phyloP scores from a whole-genome alignment of 2,329 filamentous ascomycete genomes.

The Plectosphaerella sp. region DNA sequence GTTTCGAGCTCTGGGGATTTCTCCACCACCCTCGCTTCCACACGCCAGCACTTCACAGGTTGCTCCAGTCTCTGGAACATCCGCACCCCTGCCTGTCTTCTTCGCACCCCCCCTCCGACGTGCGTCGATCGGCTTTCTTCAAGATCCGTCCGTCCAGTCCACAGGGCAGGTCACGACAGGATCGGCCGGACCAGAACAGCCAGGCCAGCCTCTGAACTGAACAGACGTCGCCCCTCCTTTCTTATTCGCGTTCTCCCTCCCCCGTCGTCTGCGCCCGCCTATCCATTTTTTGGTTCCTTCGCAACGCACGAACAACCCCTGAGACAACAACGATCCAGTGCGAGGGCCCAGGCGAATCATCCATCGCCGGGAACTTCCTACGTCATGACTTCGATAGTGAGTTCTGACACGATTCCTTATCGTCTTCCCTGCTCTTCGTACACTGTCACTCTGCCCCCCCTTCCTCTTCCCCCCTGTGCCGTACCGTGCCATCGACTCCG shows the following conservation, averaged over 20 bases:
- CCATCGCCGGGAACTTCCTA: conserved; percentile 2
- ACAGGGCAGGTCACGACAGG: too few species aligned
- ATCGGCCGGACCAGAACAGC: too few species aligned
- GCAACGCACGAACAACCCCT: not conserved
- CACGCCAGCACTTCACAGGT: not conserved
- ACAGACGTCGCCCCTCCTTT: not conserved
- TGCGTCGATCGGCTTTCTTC: conserved; percentile 4
- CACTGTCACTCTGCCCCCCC: not conserved
- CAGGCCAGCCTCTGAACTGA: too few species aligned
- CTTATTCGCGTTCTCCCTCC: not conserved
- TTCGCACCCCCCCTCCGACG: conserved; percentile 1
- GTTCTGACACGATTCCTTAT: conserved; percentile 9
- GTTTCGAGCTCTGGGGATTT: too few species aligned
- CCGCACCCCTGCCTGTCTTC: conserved; percentile 2
- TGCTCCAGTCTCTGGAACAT: too few species aligned
- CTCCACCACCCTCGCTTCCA: too few species aligned
- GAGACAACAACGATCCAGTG: not conserved
- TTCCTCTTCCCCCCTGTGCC: not conserved
- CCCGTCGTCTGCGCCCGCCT: too few species aligned
- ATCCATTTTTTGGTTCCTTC: not conserved
- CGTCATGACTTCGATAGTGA: conserved; percentile 28
- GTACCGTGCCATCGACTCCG: conserved; percentile 4
- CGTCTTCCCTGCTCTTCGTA: conserved; percentile 1
- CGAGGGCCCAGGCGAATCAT: not conserved
- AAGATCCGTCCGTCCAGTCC: conserved; percentile 2